Base-by-base conservation (phyloP, 306 rosid species). In the Castanea crenata region DNA sequence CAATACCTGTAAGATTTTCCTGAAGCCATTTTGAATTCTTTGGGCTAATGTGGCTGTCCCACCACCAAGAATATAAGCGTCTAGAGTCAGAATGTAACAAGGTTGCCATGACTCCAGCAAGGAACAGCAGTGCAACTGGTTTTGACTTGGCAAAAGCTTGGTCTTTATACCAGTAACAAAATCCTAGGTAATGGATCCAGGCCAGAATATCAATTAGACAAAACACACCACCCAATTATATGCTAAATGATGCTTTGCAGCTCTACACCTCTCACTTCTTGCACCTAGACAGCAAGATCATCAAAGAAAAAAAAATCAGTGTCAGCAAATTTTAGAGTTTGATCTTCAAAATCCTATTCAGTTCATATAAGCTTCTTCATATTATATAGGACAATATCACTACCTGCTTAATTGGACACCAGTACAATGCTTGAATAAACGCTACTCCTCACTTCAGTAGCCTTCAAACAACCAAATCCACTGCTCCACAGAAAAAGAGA, bases 11-110 rank as follows among this genome's bases (percentile, higher is more conserved):
- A 77, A 96, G 99, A 79, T 96, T 93, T 56, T 96, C 99, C 87
- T 93, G 98, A 78, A 96, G 98, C 99, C 99, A 96, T 90, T 93
- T 96, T 4, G 99, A 96, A 83, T 91, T 93, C 82, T 90, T 93
- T 38, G 99, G 99, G 82, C 96, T 89, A 73, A 87, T 91, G 85
- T 96, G 99, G 78, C 99, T 96, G 77, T 96, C 99, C 99, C 99
- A 96, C 99, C 99, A 96, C 99, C 99, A 96, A 74, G 99, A 96
- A 84, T 96, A 96, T 72, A 96, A 81, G 73, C 97, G 97, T 81
- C 98, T 85, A 49, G 99, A 88, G 78, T 93, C 99, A 0, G 96
- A 90, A 78, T 96, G 93, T 41, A 80, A 83, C 80, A 91, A 35
- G 34, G 97, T 86, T 68, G 96, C 97, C 97, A 96, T 91, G 71